Evolutionary conservation across 2,329 filamentous ascomycete genomes (phyloP), one percentile per base, ranked within the genome.

Genomic region (Pseudocercospora cruenta): DNA sequence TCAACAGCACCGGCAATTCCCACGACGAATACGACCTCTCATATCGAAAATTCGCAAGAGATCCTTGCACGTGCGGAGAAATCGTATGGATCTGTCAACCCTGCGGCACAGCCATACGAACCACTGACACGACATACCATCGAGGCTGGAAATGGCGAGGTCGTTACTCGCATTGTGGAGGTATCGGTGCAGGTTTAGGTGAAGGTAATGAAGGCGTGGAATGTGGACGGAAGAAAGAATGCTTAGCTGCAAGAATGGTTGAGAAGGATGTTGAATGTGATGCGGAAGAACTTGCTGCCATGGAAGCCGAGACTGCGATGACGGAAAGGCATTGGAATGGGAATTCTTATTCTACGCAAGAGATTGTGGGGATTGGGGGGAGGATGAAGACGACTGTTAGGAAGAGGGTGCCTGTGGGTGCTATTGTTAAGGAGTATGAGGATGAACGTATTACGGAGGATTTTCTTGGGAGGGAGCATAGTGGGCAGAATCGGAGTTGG

Each of bases 281-380:
- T 75, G 90, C 90, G n/a, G 90, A 91, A 64, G 91, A 93, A 71
- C 85, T 88, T 4, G 83, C 86, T 1, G 84, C 87, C 5, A 79
- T 82, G 8, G 76, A 77, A 57, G 70, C 75, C 2, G 77, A 74
- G 60, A 73, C 59, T 53, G 73, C 67, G 45, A 76, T 71, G 36
- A 73, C 75, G 0, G 72, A 72, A 31, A 19, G 63, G 22, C 69
- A 72, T 21, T 86, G 78, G 84, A 85, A 70, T 82, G 90, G 65
- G 84, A 79, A 91, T 0, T 93, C 93, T 2, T 97, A 97, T 75
- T 85, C 89, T 64, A 85, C 91, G 49, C 93, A 97, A 75, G 94
- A 97, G 79, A 91, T 97, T 67, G 92, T 96, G 74, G 94, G 94
- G 1, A 91, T 97, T 53, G 94, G 94, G 10, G 94, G 94, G 0